phyloP scores from a whole-genome alignment of 179 eudicot genomes.

The Beta lomatogona region DNA sequence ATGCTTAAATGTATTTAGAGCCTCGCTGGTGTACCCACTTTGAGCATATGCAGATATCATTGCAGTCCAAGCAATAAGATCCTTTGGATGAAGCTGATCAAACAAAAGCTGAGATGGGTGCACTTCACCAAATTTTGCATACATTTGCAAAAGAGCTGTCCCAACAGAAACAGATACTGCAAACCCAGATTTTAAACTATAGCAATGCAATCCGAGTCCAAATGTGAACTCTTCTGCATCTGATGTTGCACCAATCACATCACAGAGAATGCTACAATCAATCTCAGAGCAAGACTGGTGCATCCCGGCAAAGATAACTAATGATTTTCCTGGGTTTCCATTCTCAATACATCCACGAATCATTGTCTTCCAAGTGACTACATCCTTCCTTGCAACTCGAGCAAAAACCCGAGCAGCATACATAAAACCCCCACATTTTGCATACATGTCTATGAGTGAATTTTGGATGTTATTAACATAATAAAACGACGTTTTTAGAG shows the following conservation, averaged over 20 bases:
- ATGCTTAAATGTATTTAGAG: constrained; percentile 42
- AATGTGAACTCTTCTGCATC: constrained; percentile 32
- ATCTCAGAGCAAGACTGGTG: constrained; percentile 27
- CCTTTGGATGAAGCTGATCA: constrained; percentile 46
- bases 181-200: constrained; percentile 46
- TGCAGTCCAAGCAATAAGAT: constrained; percentile 67
- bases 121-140: constrained; percentile 51
- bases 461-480: constrained; percentile 48
- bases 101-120: constrained; percentile 43
- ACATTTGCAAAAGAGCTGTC: constrained; percentile 61
- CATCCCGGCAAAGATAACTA: constrained; percentile 38
- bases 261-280: constrained; percentile 47
- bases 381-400: constrained; percentile 13
- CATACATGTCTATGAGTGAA: constrained; percentile 67
- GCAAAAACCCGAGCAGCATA: constrained; percentile 19
- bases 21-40: constrained; percentile 42
- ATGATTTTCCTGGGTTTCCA: constrained; percentile 38
- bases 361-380: constrained; percentile 65
- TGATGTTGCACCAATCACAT: constrained; percentile 43
- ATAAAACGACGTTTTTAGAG: constrained; percentile 32
- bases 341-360: constrained; percentile 53
- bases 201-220: constrained; percentile 51
- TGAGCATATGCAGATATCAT: constrained; percentile 64
- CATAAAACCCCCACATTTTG: constrained; percentile 52
- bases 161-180: constrained; percentile 38